phyloP scores from a whole-genome alignment of 352 stramenopile genomes.

The Globisporangium camurandrum region DNA sequence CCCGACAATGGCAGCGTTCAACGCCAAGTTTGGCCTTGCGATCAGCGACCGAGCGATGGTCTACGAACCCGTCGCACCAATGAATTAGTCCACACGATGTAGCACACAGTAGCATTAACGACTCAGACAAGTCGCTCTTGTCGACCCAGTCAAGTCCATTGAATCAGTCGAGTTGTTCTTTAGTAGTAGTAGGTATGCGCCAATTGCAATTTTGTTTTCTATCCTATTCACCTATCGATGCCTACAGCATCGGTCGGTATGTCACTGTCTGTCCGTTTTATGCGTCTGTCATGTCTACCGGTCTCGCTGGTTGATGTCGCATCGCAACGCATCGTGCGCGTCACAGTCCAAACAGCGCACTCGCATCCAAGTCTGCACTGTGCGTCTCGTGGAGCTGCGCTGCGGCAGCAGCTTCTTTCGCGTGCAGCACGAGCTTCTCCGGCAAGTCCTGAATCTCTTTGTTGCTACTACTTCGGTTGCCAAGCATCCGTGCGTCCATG shows the following conservation, averaged over 20 bases:
- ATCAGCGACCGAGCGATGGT: slow-evolving; percentile 41
- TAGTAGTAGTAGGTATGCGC: too few relatives aligned
- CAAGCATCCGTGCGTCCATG: too few relatives aligned
- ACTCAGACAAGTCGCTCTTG: background rate
- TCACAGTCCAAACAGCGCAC: slow-evolving; percentile 41
- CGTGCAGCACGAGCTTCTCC: slow-evolving; percentile 54
- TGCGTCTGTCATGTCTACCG: background rate
- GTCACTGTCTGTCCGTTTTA: background rate
- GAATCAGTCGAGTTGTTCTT: too few relatives aligned
- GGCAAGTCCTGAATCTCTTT: slow-evolving; percentile 65
- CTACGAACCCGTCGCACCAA: slow-evolving; percentile 23
- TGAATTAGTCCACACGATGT: slow-evolving; percentile 10
- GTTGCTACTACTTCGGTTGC: slow-evolving; percentile 14
- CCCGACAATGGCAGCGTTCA: slow-evolving; percentile 36
- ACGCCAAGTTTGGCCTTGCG: slow-evolving; percentile 39
- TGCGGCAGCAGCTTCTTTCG: slow-evolving; percentile 35
- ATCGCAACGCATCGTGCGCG: background rate
- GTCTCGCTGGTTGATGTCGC: background rate
- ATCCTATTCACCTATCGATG: background rate
- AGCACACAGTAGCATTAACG: too few relatives aligned
- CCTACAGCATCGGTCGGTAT: background rate
- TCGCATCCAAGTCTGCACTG: slow-evolving; percentile 33
- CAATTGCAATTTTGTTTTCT: background rate
- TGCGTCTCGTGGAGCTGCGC: slow-evolving; percentile 43
- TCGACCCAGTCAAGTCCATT: background rate